Evolutionary conservation across 805 yeast genomes (phyloP).

Genomic region (Hyphopichia homilentoma): DNA sequence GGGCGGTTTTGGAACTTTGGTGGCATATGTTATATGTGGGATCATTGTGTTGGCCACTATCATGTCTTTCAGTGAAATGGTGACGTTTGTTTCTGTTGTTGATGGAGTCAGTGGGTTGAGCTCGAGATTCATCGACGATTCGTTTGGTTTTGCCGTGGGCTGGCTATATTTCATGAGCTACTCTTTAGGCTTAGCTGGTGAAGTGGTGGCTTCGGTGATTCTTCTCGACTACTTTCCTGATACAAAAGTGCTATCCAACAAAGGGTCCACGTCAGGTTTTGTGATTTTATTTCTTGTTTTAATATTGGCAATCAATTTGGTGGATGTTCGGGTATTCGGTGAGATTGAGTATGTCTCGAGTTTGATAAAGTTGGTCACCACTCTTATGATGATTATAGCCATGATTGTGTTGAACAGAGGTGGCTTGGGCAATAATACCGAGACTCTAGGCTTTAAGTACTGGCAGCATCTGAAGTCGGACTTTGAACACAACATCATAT

Average conservation of each 20-base stretch:
- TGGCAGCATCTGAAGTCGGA: conserved; percentile 60
- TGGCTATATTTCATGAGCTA: conserved; percentile 73
- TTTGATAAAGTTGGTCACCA: conserved; percentile 50
- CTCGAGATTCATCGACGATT: conserved; percentile 72
- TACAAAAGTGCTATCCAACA: conserved; percentile 45
- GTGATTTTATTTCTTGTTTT: conserved; percentile 56
- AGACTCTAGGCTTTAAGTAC: conserved; percentile 54
- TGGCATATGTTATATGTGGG: conserved; percentile 66
- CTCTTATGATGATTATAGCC: conserved; percentile 52
- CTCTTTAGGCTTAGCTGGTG: conserved; percentile 71
- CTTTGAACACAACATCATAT: conserved; percentile 44
- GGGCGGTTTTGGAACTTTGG: conserved; percentile 72
- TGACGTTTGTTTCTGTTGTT: conserved; percentile 72
- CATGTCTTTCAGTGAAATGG: conserved; percentile 77
- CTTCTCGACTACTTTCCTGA: conserved; percentile 65
- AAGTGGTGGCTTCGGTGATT: conserved; percentile 75
- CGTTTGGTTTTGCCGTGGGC: conserved; percentile 72
- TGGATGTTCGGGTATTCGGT: conserved; percentile 71
- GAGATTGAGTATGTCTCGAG: conserved; percentile 68
- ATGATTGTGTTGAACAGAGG: conserved; percentile 68
- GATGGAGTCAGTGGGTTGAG: conserved; percentile 76
- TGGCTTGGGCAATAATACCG: conserved; percentile 36
- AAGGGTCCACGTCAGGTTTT: conserved; percentile 52
- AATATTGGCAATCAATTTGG: conserved; percentile 50
- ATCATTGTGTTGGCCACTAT: conserved; percentile 63